phyloP scores from a whole-genome alignment of 306 rosid genomes.

The Calophaca sinica region DNA sequence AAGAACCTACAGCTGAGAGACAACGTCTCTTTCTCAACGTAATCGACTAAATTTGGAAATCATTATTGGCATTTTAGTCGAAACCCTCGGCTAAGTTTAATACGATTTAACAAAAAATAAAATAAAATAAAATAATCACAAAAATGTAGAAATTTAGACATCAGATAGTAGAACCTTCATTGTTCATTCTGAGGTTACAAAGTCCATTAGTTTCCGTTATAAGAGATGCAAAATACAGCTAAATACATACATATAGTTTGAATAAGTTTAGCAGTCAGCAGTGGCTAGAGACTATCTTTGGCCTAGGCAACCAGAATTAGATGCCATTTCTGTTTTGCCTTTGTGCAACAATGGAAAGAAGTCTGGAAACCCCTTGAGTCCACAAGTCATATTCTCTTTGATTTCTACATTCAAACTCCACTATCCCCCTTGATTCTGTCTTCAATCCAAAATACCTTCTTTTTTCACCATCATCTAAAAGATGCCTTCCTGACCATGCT shows the following conservation, averaged over 20 bases:
- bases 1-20: no score
- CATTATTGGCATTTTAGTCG: no score
- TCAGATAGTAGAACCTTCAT: neutral
- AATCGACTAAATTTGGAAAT: no score
- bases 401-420: conserved; percentile 93
- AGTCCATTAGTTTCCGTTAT: conserved; percentile 6
- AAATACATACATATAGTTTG: conserved; percentile 27
- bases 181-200: conserved; percentile 13
- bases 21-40: no score
- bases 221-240: conserved; percentile 9
- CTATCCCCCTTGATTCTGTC: conserved; percentile 83
- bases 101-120: no score
- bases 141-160: neutral
- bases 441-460: conserved; percentile 86
- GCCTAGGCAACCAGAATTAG: neutral
- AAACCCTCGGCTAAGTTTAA: no score
- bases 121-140: neutral
- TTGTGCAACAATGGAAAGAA: conserved; percentile 79
- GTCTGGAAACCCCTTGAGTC: conserved; percentile 86
- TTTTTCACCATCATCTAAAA: conserved; percentile 79
- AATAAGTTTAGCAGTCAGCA: conserved; percentile 20
- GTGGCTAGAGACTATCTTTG: neutral
- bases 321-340: conserved; percentile 54
- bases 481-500: conserved; percentile 96
- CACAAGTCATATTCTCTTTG: conserved; percentile 85